These are phyloP conservation scores for Fulvia fulva DNA, from an alignment of 2,329 filamentous ascomycete species.

Conservation along the genomic window DNA sequence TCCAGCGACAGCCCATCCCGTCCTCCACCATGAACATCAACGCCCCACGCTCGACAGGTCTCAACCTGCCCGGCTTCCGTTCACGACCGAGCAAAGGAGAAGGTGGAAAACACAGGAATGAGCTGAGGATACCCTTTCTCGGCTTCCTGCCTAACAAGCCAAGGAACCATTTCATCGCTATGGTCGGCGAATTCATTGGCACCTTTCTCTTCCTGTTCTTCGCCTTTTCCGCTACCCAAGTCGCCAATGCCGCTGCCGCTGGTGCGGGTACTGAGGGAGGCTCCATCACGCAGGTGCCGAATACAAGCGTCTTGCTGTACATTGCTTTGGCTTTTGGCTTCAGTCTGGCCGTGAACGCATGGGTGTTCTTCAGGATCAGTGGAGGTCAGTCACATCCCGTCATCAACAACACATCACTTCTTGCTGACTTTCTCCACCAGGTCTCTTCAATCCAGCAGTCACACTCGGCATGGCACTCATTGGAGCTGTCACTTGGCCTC, in stretches of 20 bases:
- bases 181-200: slow-evolving; percentile 44
- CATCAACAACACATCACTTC: background rate
- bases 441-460: slow-evolving; percentile 40
- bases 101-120: slow-evolving; percentile 22
- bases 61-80: slow-evolving; percentile 25
- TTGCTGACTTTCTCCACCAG: slow-evolving; percentile 10
- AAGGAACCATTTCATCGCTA: slow-evolving; percentile 44
- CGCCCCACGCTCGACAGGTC: slow-evolving; percentile 29
- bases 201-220: slow-evolving; percentile 45
- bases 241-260: slow-evolving; percentile 37
- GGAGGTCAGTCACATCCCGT: slow-evolving; percentile 28
- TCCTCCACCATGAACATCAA: slow-evolving; percentile 37
- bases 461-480: slow-evolving; percentile 47
- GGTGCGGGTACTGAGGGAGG: slow-evolving; percentile 14
- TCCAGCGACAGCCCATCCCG: slow-evolving; percentile 1
- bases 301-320: slow-evolving; percentile 36
- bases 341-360: slow-evolving; percentile 42
- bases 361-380: slow-evolving; percentile 44
- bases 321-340: slow-evolving; percentile 42
- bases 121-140: slow-evolving; percentile 38
- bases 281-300: slow-evolving; percentile 29
- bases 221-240: slow-evolving; percentile 37
- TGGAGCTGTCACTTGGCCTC: slow-evolving; percentile 45
- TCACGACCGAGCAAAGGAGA: slow-evolving; percentile 5
- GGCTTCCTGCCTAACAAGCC: slow-evolving; percentile 43